These are phyloP conservation scores for Trichoderma koningiopsis DNA, from an alignment of 2,329 filamentous ascomycete species.

Conservation along the genomic window DNA sequence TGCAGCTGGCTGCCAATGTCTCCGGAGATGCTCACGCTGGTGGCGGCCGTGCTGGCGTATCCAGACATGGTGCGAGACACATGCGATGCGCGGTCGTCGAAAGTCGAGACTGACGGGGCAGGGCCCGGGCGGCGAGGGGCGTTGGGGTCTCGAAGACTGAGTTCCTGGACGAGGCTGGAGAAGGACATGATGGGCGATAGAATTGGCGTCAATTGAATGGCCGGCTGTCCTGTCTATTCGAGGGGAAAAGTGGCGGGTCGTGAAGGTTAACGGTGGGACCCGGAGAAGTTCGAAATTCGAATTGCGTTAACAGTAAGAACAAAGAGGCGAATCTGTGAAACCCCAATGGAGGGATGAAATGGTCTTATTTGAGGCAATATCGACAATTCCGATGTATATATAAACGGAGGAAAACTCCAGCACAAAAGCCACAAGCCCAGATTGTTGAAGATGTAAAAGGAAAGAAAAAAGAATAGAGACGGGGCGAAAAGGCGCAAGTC, in stretches of 20 bases:
- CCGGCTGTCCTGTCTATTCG: background rate
- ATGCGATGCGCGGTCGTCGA: conserved; percentile 62
- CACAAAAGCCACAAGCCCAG: background rate
- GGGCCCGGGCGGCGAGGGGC: conserved; percentile 49
- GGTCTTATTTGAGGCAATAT: background rate
- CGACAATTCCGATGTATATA: background rate
- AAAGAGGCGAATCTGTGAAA: background rate
- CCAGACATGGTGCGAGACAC: conserved; percentile 63
- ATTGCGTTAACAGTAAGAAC: background rate
- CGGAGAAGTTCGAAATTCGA: background rate
- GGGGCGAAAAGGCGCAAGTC: background rate
- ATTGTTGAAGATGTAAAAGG: background rate
- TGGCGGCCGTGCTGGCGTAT: conserved; percentile 66
- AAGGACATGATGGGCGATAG: conserved; percentile 58
- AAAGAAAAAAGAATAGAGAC: background rate
- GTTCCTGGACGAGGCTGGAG: conserved; percentile 67
- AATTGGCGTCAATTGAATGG: conserved; percentile 8
- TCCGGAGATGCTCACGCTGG: conserved; percentile 68
- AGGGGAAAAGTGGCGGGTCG: conserved; percentile 22
- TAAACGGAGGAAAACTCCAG: background rate
- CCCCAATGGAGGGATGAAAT: background rate
- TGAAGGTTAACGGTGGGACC: conserved; percentile 5
- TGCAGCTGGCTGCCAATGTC: conserved; percentile 84
- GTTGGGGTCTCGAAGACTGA: conserved; percentile 59
- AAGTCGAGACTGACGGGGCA: conserved; percentile 54